Conservation (phyloP, 345 rosid species). For the Rhizophora mangle region DNA sequence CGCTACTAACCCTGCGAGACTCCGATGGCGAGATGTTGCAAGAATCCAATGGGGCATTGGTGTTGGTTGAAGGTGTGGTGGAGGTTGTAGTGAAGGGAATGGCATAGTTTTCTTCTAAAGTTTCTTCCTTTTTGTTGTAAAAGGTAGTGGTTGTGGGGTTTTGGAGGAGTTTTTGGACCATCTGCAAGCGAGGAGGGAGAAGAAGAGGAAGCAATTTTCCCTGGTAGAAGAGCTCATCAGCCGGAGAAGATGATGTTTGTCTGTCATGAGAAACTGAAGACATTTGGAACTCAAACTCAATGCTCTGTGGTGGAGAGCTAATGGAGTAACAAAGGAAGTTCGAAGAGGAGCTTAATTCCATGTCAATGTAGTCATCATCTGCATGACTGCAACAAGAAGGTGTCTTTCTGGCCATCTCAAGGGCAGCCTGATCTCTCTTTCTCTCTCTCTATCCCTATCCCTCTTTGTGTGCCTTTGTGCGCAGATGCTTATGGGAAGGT, state of each 20-base stretch:
- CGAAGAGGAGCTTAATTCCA: conserved; percentile 62
- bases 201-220: conserved; percentile 97
- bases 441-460: conserved; percentile 10
- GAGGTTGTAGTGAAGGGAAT: conserved; percentile 21
- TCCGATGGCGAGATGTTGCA: conserved; percentile 46
- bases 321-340: conserved; percentile 42
- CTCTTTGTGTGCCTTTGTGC: conserved; percentile 10
- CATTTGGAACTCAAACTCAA: conserved; percentile 90
- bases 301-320: conserved; percentile 55
- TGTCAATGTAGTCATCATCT: conserved; percentile 74
- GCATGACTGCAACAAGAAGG: not conserved
- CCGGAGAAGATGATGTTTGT: conserved; percentile 47
- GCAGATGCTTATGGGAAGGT: conserved; percentile 27
- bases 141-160: conserved; percentile 24
- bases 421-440: not conserved
- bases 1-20: conserved; percentile 58
- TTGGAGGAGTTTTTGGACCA: conserved; percentile 71
- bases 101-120: conserved; percentile 25
- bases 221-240: conserved; percentile 92
- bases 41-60: conserved; percentile 30
- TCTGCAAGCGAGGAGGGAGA: conserved; percentile 72
- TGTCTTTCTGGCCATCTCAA: conserved; percentile 12
- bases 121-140: conserved; percentile 17
- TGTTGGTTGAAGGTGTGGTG: conserved; percentile 15
- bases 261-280: conserved; percentile 45